Base-by-base conservation (phyloP, 2,329 filamentous ascomycete species). In the Exophiala spinifera region DNA sequence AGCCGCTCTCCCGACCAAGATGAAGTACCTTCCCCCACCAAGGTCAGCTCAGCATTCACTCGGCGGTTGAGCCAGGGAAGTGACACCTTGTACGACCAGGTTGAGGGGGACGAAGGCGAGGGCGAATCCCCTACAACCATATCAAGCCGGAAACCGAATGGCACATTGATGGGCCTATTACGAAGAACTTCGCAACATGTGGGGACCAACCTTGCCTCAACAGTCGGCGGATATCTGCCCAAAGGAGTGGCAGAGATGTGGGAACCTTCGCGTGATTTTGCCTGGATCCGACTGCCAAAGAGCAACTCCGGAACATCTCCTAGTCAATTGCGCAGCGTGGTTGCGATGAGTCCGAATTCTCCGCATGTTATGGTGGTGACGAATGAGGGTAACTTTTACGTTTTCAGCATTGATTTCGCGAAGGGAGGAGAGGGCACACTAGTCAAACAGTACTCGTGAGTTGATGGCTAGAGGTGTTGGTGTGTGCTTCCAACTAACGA, bases 331-430 rank as follows among this genome's bases (percentile, higher is more conserved):
- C 80, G 88, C 61, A 96, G 90, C 62, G 92, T 99, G n/a, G 94
- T 99, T 40, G 92, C 94, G 7, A 95, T 99, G 86, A 96, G 89
- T 68, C 94, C 87, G 66, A 95, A 86, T 68, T 91, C 88, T 21
- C 94, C 94, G 1, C 91, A 97, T 66, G 89, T 99, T 46, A 97
- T 99, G 91, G 89, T 97, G 0, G 91, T 96, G 13, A 99, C 94
- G 0, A 96, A 88, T 64, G 94, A 99, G 69, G 94, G 94, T 8
- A 87, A 87, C 20, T 97, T 96, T 67, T 96, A 94, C 64, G 87
- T 97, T 25, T 99, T 92, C 72, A 92, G 89, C 61, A 91, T 99
- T 51, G 91, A 99, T 69, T 83, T 99, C 76, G 91, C 95, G 64
- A 88, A 89, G 58, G 94, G 94, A 15, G 94, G 94, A 20, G 94